A percentile compares a stretch with the other conserved stretches of the same genome.
These are phyloP conservation scores for Penicillium cosmopolitanum DNA, from an alignment of 495 filamentous ascomycete genomes.

Conservation along the genomic window DNA sequence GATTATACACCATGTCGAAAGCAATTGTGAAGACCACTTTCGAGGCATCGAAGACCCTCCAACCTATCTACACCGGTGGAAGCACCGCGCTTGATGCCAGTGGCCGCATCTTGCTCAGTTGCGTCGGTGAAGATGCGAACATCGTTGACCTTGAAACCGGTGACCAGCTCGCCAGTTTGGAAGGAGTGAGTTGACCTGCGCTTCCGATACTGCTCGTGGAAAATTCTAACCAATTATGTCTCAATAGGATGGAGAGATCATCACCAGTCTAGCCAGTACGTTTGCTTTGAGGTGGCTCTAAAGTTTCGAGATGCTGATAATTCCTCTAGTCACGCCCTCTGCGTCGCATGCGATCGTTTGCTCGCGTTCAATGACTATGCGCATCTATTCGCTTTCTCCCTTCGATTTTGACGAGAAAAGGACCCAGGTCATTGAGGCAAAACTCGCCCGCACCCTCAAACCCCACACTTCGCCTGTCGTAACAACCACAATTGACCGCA, in stretches of 20 bases:
- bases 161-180: conserved; percentile 78
- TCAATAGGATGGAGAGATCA: conserved; percentile 82
- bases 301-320: conserved; percentile 8
- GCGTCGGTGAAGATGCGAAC: conserved; percentile 84
- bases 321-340: conserved; percentile 73
- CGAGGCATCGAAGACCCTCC: conserved; percentile 75
- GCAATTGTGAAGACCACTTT: conserved; percentile 78
- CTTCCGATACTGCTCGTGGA: conserved; percentile 6
- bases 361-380: conserved; percentile 92
- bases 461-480: conserved; percentile 90
- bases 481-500: conserved; percentile 78
- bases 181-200: conserved; percentile 69
- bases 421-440: conserved; percentile 58
- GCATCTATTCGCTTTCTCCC: conserved; percentile 74
- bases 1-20: conserved; percentile 47
- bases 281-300: conserved; percentile 10
- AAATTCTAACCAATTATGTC: conserved; percentile 26
- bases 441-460: conserved; percentile 78
- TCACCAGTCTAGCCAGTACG: conserved; percentile 83
- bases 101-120: conserved; percentile 83
- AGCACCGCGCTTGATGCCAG: conserved; percentile 79
- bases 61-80: conserved; percentile 93
- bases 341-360: conserved; percentile 86
- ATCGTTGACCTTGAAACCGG: conserved; percentile 86
- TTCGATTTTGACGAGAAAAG: conserved; percentile 45